Evolutionary conservation across 257 asterid genomes (phyloP).

Genomic region (Solanum corneliomulleri): DNA sequence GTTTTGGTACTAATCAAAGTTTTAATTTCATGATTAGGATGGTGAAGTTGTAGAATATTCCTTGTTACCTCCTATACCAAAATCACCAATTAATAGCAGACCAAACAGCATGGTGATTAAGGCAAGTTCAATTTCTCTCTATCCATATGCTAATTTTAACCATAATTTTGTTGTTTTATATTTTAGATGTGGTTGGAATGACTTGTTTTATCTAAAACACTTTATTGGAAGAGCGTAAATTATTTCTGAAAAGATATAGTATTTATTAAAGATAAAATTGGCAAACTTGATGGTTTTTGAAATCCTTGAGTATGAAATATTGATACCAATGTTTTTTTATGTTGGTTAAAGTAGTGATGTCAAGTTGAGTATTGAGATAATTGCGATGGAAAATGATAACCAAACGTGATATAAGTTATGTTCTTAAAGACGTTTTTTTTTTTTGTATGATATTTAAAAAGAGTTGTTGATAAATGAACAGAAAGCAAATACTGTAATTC

Average conservation of each 20-base stretch:
- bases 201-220: background rate
- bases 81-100: slow-evolving; percentile 38
- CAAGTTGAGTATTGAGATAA: background rate
- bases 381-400: background rate
- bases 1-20: background rate
- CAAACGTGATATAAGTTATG: background rate
- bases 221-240: background rate
- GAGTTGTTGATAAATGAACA: slow-evolving; percentile 11
- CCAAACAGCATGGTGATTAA: slow-evolving; percentile 72
- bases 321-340: background rate
- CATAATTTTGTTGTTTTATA: background rate
- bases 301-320: background rate
- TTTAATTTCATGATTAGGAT: slow-evolving; percentile 5
- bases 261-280: background rate
- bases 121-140: slow-evolving; percentile 26
- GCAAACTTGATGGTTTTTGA: background rate
- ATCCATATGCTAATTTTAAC: background rate
- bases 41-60: slow-evolving; percentile 35
- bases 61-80: slow-evolving; percentile 13
- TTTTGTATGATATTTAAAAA: background rate
- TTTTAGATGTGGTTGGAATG: background rate
- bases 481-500: slow-evolving; percentile 64
- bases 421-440: background rate
- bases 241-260: background rate
- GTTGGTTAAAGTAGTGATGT: background rate